phyloP scores from a whole-genome alignment of 192 early-diverging fungal species.

The Blastocladiella britannica region DNA sequence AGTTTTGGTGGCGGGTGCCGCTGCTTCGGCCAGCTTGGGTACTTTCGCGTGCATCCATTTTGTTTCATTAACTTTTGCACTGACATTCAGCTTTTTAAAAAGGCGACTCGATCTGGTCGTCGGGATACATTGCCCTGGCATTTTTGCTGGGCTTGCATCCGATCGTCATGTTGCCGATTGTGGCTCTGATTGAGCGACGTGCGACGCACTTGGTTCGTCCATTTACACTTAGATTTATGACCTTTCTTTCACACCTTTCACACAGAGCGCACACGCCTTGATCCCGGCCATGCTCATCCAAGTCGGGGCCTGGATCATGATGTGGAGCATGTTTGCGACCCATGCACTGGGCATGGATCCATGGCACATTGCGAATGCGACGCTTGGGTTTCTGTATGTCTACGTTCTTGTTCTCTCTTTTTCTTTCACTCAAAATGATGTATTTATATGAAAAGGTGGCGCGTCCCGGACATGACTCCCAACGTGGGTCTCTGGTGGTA shows the following conservation, averaged over 20 bases:
- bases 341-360: no score
- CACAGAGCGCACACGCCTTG: no score
- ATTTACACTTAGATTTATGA: no score
- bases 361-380: no score
- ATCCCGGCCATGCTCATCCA: no score
- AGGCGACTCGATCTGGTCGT: background rate
- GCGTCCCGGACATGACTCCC: conserved; percentile 75
- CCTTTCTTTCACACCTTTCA: no score
- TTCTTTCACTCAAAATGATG: background rate
- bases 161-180: background rate
- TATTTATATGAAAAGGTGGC: conserved; percentile 19
- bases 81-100: no score
- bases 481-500: conserved; percentile 97
- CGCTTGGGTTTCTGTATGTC: no score
- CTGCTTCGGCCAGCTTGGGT: background rate
- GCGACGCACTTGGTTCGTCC: background rate
- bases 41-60: no score
- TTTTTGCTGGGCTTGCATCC: background rate
- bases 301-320: no score
- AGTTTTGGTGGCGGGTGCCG: background rate
- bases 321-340: no score
- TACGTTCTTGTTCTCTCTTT: conserved; percentile 2
- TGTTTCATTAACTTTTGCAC: no score
- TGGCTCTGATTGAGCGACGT: background rate
- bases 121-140: background rate